Evolutionary conservation across 2,329 filamentous ascomycete species (phyloP), one percentile per base, ranked within the genome.

Genomic region (Talaromyces sp.): DNA sequence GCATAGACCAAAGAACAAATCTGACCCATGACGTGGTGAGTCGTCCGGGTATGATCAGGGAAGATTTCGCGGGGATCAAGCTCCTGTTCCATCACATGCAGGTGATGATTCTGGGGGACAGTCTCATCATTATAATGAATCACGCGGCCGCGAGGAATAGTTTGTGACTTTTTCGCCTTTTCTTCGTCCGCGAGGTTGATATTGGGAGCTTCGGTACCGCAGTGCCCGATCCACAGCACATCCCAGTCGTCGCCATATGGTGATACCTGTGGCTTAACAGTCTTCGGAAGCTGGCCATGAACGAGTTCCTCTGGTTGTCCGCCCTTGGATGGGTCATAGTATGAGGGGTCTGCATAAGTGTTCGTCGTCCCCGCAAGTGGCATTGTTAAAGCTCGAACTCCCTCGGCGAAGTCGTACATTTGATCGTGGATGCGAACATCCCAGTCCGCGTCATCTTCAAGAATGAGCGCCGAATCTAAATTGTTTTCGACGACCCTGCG

Each of bases 401-500:
- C 71, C 46, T 69, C 64, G 2, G 74, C 74, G 28, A 76, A 76
- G 39, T 72, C 72, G 9, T 73, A 73, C 16, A 85, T 75, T 67
- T 86, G 83, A 0, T 71, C 58, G 35, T 81, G 81, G 25, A 86
- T 69, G 0, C 77, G 73, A 12, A 85, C 70, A 62, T 86, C 84
- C 84, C 84, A 86, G 71, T 86, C 83, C 21, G 79, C 77, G 62
- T 86, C 83, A 67, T 86, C 83, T 67, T 86, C 84, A 28, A 86
- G 69, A 31, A 86, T 81, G 1, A 86, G 71, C 0, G 81, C 82
- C 1, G 79, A 81, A 1, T 75, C 72, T 2, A 83, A 66, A 44
- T 79, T 77, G 11, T 78, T 70, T n/a, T 78, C 72, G 12, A 84
- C 75, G 12, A 85, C 72, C 23, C 75, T 76, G 21, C 21, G 8